Evolutionary conservation across 2,329 filamentous ascomycete species (phyloP), one percentile per base, ranked within the genome.

Genomic region (Talaromyces atroroseus): DNA sequence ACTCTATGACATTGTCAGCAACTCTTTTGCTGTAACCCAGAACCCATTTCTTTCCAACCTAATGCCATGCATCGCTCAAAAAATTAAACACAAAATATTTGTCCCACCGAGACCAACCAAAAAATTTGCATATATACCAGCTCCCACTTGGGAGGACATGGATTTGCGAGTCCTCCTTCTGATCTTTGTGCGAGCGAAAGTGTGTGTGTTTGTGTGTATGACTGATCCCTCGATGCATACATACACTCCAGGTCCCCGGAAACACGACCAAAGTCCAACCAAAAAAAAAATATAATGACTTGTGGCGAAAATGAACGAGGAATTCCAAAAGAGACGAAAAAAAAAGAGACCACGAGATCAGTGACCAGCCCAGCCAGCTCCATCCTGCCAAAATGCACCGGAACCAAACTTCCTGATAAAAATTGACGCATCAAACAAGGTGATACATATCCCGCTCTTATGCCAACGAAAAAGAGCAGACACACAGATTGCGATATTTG

Each of bases 371-470:
- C 68, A 64, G 69, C 71, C 71, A 69, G 71, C 71, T 73, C 71
- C 71, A 71, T 68, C 60, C 69, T 70, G 69, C 72, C 70, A 68
- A 61, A 66, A 73, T 73, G 71, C 71, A 73, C 71, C 71, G 65
- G 45, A 64, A 72, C 72, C 68, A 67, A 49, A 71, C 70, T 68
- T 55, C 71, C 71, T 70, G 71, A 71, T 72, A 72, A 69, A 73
- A 48, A 44, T 73, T 71, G 66, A 67, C 68, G 68, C 67, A 69
- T 67, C 66, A 70, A 70, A 68, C 62, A 69, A 66, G 26, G 64
- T 52, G 49, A 56, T 52, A 60, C 66, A 70, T 66, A 66, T 71
- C 64, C 66, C 64, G 67, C 65, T 66, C 69, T 67, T 67, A 69
- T 66, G 68, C 68, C 68, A 64, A 63, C 63, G 65, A 66, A 64